A percentile compares a stretch with the other conserved stretches of the same genome.
phyloP scores from a whole-genome alignment of 345 rosid species.

The Populus deltoides region DNA sequence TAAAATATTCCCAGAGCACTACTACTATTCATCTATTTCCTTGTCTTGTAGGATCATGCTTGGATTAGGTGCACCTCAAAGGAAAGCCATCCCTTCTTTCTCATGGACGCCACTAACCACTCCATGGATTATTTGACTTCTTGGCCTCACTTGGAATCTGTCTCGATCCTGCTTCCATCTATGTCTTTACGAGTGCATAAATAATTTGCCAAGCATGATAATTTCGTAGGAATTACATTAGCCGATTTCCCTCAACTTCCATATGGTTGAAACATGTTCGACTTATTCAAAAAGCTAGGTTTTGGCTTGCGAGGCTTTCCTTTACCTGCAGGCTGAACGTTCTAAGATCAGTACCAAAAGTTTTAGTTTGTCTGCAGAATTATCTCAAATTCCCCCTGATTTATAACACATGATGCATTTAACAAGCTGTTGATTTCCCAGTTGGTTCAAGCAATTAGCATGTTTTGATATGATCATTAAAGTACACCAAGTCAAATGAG shows the following conservation, averaged over 20 bases:
- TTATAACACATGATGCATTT: not conserved
- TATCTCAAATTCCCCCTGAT: no score
- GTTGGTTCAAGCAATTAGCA: not conserved
- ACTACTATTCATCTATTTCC: not conserved
- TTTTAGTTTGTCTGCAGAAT: no score
- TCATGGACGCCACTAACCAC: constrained; percentile 11
- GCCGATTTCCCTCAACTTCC: no score
- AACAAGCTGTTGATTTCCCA: not conserved
- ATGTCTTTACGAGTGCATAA: no score
- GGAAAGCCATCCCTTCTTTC: not conserved
- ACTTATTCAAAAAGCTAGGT: no score
- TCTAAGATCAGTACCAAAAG: no score
- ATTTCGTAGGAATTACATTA: no score
- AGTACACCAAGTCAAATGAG: not conserved
- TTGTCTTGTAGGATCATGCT: not conserved
- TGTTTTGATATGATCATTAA: not conserved
- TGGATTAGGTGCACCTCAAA: constrained; percentile 20
- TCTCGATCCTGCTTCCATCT: not conserved
- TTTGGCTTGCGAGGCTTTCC: no score
- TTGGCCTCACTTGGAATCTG: not conserved
- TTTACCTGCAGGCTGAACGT: no score
- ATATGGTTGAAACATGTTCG: no score
- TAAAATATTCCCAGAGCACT: no score
- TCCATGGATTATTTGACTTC: not conserved
- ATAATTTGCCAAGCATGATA: no score